These are phyloP conservation scores for Pouteria campechiana DNA, from an alignment of 179 eudicot species.

Conservation along the genomic window DNA sequence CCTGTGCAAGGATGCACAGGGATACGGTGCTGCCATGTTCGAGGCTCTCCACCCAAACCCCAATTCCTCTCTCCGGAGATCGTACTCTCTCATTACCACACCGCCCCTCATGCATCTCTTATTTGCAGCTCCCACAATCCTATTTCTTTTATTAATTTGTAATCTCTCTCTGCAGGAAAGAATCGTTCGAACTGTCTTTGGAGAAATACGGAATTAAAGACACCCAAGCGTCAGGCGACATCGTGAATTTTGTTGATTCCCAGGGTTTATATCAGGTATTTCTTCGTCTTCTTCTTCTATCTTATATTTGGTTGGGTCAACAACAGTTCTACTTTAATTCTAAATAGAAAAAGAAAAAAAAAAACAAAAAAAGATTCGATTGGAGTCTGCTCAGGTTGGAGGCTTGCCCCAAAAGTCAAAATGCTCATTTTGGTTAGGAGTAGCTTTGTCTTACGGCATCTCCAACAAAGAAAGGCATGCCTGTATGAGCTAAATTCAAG, in stretches of 20 bases:
- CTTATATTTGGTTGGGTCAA: no score
- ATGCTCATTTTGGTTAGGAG: no score
- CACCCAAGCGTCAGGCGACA: conserved; percentile 32
- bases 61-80: conserved; percentile 19
- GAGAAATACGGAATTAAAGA: conserved; percentile 52
- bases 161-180: conserved; percentile 25
- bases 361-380: no score
- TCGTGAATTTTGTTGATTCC: conserved; percentile 42
- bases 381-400: no score
- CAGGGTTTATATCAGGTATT: conserved; percentile 24
- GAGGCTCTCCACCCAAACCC: conserved; percentile 41
- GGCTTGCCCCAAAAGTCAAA: no score
- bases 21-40: conserved; percentile 29
- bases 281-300: not conserved
- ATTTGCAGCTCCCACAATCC: not conserved
- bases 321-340: no score
- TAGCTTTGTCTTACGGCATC: no score
- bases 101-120: not conserved
- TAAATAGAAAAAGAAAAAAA: no score
- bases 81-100: conserved; percentile 10
- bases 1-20: conserved; percentile 36
- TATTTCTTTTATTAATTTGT: not conserved
- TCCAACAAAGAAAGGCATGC: no score
- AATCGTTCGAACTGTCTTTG: conserved; percentile 41
- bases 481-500: no score